These are phyloP conservation scores for Pyrrhoderma lamaoense DNA, from an alignment of 1,284 basidiomycete species.

Conservation along the genomic window DNA sequence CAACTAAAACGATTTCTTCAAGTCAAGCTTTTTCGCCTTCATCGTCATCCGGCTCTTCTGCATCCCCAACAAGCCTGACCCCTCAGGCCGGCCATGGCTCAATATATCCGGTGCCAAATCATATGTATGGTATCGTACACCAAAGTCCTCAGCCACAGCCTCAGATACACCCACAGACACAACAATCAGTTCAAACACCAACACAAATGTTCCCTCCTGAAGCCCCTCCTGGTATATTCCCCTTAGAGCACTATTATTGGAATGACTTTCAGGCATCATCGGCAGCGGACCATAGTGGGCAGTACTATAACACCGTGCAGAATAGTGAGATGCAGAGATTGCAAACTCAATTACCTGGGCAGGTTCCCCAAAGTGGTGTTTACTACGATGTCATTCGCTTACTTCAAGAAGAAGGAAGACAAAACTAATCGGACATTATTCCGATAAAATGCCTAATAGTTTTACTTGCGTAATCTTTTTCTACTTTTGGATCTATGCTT, in stretches of 20 bases:
- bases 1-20: constrained; percentile 13
- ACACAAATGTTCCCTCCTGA: constrained; percentile 7
- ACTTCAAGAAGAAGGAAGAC: constrained; percentile 11
- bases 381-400: constrained; percentile 11
- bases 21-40: constrained; percentile 12
- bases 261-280: constrained; percentile 13
- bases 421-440: no score
- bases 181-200: neutral
- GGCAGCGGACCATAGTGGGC: constrained; percentile 2
- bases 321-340: neutral
- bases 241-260: constrained; percentile 17
- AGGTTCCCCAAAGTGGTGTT: constrained; percentile 4
- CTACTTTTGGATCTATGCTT: no score
- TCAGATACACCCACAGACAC: neutral
- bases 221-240: constrained; percentile 10
- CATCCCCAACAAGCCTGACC: neutral
- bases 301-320: constrained; percentile 2
- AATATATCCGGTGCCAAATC: neutral
- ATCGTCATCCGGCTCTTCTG: neutral
- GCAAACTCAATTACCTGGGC: constrained; percentile 1
- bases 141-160: constrained; percentile 1
- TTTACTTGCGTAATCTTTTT: no score
- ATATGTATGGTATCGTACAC: no score
- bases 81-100: neutral
- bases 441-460: no score